Base-by-base conservation (phyloP, 805 yeast species). In the Schwanniomyces pseudopolymorphus region DNA sequence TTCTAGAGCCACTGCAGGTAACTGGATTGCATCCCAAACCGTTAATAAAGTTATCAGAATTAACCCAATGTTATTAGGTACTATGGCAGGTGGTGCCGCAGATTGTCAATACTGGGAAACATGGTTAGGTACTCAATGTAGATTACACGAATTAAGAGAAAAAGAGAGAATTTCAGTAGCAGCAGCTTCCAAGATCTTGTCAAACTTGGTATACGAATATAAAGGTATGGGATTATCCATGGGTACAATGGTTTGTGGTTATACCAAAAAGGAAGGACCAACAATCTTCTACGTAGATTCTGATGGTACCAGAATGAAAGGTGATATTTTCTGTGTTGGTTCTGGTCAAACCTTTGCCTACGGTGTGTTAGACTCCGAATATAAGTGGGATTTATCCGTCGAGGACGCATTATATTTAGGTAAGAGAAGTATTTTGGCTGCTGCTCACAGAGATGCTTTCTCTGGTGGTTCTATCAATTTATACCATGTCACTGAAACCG, bases 11-110 rank as follows among this genome's bases (percentile, higher is more conserved):
- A 87, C 98, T 7, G 96, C 96, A 2, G 99, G 99, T 39, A 84
- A 87, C 60, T 92, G 97, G 97, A 86, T 94, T 58, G 98, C 97
- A 17, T 90, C 97, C 13, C 97, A 91, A 67, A 90, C 97, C 2
- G 99, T 94, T 53, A 92, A 92, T 70, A 94, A 94, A 70, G 99
- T 94, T 46, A 90, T 94, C 60, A 92, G 92, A 69, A 94, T 94
- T 71, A 94, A 94, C 69, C 97, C 97, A 44, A 87, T 88, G 66
- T 72, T 94, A 53, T 78, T 94, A 58, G 99, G 99, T 54, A 94
- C 99, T 17, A 84, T 94, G 97, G 99, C 99, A 27, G 99, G 99
- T 72, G 98, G 98, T 75, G 99, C 99, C 42, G 98, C 98, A 26
- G 99, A 94, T 72, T 94, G 99, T 77, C 99, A 94, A 69, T 94